Evolutionary conservation across 495 filamentous ascomycete species (phyloP), one percentile per base, ranked within the genome.

Genomic region (Aspergillus sparsus): DNA sequence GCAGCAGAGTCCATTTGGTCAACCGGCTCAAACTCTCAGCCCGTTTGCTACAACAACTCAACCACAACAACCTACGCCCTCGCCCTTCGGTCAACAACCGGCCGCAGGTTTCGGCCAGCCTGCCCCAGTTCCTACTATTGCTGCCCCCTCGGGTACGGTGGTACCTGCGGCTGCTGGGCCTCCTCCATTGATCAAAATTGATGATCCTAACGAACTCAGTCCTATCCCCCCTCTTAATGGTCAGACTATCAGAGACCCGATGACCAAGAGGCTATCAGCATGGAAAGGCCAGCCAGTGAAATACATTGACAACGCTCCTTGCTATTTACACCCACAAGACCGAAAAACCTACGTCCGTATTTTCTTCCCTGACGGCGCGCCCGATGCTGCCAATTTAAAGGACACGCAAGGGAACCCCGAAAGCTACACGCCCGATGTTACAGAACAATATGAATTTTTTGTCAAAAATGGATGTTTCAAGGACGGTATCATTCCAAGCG

Each of bases 291-390:
- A 74, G 33, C 77, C 77, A 0, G 83, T 87, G 1, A 70, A 73
- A 31, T 85, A 85, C 62, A 69, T 81, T 54, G 70, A 83, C 41
- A 71, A 77, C 47, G 68, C 65, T 11, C 82, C 82, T 1, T 84
- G 75, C 63, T 84, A 81, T 66, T 68, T 77, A 12, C 77, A 80
- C 59, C 73, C 72, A 4, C 71, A 77, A 44, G 80, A 83, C 57
- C 74, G 78, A 42, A 66, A 74, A 53, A 76, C 74, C 5, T 79
- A 72, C 58, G 76, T 82, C 32, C 81, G 79, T 36, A 83, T 93
- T 21, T 87, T 87, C 75, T 89, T 88, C 63, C 87, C 88, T 1
- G 75, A 87, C 33, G 90, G 90, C 1, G 77, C 87, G n/a, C 89
- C 88, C 2, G 66, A 75, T 1, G 81, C 83, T 12, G 71, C 73